These are phyloP conservation scores for Mycena latifolia DNA, from an alignment of 768 basidiomycete genomes.

Conservation along the genomic window DNA sequence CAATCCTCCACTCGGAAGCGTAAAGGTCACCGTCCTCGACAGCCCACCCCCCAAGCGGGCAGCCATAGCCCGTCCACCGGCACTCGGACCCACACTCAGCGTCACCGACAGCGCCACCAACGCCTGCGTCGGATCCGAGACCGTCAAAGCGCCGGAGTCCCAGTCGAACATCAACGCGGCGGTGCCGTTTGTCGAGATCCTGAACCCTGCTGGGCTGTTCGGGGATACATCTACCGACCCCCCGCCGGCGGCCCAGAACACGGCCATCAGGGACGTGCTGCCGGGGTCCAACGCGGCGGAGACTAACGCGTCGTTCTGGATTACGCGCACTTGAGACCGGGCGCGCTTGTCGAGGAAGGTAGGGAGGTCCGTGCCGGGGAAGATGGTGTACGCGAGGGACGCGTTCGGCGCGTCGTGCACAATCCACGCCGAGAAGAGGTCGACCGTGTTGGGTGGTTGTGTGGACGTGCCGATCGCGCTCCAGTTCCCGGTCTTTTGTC, in stretches of 20 bases:
- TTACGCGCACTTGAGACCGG: conserved; percentile 42
- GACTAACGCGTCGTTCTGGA: conserved; percentile 48
- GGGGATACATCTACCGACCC: no score
- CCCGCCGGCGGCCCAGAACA: conserved; percentile 58
- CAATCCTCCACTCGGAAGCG: conserved; percentile 42
- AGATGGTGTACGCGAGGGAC: conserved; percentile 55
- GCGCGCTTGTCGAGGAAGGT: conserved; percentile 44
- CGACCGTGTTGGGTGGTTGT: conserved; percentile 43
- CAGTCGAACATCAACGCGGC: conserved; percentile 48
- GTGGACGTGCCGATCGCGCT: conserved; percentile 47
- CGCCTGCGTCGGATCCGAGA: conserved; percentile 64
- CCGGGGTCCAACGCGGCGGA: conserved; percentile 56
- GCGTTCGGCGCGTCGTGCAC: conserved; percentile 41
- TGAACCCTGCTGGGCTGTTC: conserved; percentile 46
- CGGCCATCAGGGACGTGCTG: conserved; percentile 50
- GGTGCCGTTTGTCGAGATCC: conserved; percentile 49
- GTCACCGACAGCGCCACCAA: conserved; percentile 35
- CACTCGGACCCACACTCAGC: no score
- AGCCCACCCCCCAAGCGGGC: conserved; percentile 47
- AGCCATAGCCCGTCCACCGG: conserved; percentile 37
- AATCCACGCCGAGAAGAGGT: conserved; percentile 56
- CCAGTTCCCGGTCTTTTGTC: conserved; percentile 47
- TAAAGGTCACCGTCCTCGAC: conserved; percentile 39
- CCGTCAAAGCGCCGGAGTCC: conserved; percentile 51
- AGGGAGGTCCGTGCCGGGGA: conserved; percentile 51